Evolutionary conservation across 371 early-diverging fungal species (phyloP), one percentile per base, ranked within the genome.

Genomic region (Mucor ambiguus): DNA sequence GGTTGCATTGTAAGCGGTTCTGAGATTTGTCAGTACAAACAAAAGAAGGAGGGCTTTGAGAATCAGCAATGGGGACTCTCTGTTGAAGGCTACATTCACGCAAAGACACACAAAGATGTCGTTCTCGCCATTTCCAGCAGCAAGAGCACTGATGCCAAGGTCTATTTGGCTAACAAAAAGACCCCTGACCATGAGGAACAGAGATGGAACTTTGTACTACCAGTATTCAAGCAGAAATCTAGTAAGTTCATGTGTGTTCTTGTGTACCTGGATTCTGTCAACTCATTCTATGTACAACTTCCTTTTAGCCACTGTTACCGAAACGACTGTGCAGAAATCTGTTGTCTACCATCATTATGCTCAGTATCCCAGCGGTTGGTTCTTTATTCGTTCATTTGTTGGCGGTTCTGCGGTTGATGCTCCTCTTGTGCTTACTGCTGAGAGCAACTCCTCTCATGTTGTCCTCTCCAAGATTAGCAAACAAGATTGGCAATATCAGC

Each of bases 201-300:
- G 49, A 74, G 78, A 35, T 82, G 82, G 82, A 82, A 76, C 43
- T 82, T 82, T 70, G 79, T 82, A 55, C 57, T 82, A 24, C 82
- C 82, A 28, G 75, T 75, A 10, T 79, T 82, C 60, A 79, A 82
- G 59, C 78, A 81, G 49, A 78, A 74, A 22, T 48, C 61, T 22
- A 60, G 78, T 74, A 78, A 66, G 64, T 65, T 8, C 46, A 33
- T 8, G 33, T 8, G 37, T 61, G 24, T 18, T 16, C 20, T 7
- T 60, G n/a, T 12, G 16, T n/a, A 14, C 26, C 12, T 41, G 32
- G 7, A 32, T 12, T 16, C 26, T 43, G 33, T 28, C 28, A 37
- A 28, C 56, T 54, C 22, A n/a, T n/a, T n/a, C n/a, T n/a, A n/a
- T n/a, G n/a, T n/a, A 59, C 28, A 29, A 46, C 24, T n/a, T 28